Conservation (phyloP, 139 green algal genomes). For the Chlorella sp. region DNA sequence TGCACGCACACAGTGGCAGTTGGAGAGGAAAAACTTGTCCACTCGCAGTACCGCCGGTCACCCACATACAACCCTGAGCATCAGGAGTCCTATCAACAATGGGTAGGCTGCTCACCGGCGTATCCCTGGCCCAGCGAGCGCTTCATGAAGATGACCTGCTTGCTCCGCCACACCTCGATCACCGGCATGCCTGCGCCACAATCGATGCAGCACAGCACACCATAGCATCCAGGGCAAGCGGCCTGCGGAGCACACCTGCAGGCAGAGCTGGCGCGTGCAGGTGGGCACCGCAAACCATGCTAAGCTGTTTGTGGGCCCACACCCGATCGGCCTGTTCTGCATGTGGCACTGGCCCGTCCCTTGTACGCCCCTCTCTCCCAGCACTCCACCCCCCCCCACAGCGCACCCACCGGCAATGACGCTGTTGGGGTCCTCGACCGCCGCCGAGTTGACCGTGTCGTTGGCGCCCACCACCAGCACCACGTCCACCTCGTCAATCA, state of each 20-base stretch:
- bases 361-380: no score
- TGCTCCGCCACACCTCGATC: constrained; percentile 71
- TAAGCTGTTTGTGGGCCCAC: no score
- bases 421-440: constrained; percentile 76
- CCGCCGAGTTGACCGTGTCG: constrained; percentile 85
- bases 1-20: constrained; percentile 60
- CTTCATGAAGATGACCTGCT: constrained; percentile 87
- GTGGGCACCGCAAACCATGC: no score
- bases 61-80: no score
- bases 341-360: no score
- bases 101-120: no score
- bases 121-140: constrained; percentile 78
- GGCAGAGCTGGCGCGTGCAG: no score
- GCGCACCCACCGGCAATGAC: constrained; percentile 78
- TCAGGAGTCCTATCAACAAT: no score
- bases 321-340: no score
- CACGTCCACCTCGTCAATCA: constrained; percentile 71
- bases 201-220: neutral
- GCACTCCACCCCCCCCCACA: neutral
- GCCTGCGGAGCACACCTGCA: no score
- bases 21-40: no score
- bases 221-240: neutral
- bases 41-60: no score
- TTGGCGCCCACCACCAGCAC: constrained; percentile 80
- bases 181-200: constrained; percentile 35